Conservation (phyloP, 1,284 basidiomycete genomes). For the Sanghuangporus baumii region DNA sequence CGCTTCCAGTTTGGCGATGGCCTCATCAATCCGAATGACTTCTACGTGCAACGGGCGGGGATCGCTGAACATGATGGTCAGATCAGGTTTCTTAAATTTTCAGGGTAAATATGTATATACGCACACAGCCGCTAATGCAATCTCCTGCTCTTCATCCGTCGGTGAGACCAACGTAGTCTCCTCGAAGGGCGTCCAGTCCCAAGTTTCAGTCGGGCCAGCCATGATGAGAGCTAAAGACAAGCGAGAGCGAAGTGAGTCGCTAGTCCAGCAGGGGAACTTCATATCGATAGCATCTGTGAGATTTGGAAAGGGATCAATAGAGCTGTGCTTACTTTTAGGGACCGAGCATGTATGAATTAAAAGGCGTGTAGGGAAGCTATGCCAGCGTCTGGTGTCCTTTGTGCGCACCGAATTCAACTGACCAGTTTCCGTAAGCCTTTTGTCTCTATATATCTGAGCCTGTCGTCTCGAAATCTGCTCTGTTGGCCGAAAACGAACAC, state of each 20-base stretch:
- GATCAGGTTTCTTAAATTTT: background rate
- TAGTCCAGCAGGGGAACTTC: background rate
- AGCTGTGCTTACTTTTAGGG: constrained; percentile 1
- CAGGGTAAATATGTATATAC: background rate
- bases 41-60: constrained; percentile 24
- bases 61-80: constrained; percentile 14
- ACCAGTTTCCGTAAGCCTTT: too few relatives aligned
- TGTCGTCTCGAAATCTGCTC: too few relatives aligned
- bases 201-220: constrained; percentile 1
- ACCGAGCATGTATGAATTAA: constrained; percentile 7
- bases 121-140: background rate
- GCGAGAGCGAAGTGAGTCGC: background rate
- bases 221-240: background rate
- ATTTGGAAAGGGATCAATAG: too few relatives aligned
- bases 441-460: too few relatives aligned
- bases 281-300: background rate
- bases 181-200: constrained; percentile 17
- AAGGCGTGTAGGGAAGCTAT: background rate
- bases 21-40: constrained; percentile 25
- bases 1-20: constrained; percentile 25
- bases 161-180: background rate
- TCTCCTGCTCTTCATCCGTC: constrained; percentile 2
- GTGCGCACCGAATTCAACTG: too few relatives aligned
- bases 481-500: too few relatives aligned
- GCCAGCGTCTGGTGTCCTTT: background rate